These are phyloP conservation scores for Neospermospora avenae DNA, from an alignment of 2,329 filamentous ascomycete genomes.

Conservation along the genomic window DNA sequence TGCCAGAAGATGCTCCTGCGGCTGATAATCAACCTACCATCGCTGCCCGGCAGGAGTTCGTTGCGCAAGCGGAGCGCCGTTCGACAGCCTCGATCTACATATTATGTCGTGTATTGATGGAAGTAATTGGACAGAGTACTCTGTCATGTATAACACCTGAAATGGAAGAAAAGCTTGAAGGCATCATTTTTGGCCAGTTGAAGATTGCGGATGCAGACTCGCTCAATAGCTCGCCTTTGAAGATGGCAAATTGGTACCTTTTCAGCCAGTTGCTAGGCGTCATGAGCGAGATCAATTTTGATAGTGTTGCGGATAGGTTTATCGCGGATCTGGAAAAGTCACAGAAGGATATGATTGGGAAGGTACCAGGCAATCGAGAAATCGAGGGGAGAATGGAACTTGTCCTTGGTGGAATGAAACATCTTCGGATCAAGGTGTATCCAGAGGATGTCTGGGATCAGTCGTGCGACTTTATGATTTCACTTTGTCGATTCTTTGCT, in stretches of 20 bases:
- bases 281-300: constrained; percentile 92
- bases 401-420: constrained; percentile 86
- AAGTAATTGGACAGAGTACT: constrained; percentile 89
- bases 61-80: constrained; percentile 78
- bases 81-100: constrained; percentile 96
- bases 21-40: constrained; percentile 32
- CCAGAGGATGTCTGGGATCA: constrained; percentile 76
- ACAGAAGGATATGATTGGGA: constrained; percentile 71
- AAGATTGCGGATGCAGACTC: constrained; percentile 85
- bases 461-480: constrained; percentile 84
- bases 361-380: constrained; percentile 64
- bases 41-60: constrained; percentile 60
- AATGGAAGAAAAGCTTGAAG: constrained; percentile 91
- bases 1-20: constrained; percentile 23
- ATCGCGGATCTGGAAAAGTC: constrained; percentile 74
- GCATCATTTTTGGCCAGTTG: constrained; percentile 94
- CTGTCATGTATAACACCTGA: constrained; percentile 79
- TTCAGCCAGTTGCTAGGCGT: constrained; percentile 91
- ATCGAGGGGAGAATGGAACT: constrained; percentile 81
- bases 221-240: constrained; percentile 71
- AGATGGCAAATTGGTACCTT: constrained; percentile 92
- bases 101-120: constrained; percentile 86
- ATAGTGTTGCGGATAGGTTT: constrained; percentile 78
- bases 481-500: constrained; percentile 77
- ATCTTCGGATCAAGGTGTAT: constrained; percentile 72